These are phyloP conservation scores for Tricholoma terreum DNA, from an alignment of 768 basidiomycete genomes.

Conservation along the genomic window DNA sequence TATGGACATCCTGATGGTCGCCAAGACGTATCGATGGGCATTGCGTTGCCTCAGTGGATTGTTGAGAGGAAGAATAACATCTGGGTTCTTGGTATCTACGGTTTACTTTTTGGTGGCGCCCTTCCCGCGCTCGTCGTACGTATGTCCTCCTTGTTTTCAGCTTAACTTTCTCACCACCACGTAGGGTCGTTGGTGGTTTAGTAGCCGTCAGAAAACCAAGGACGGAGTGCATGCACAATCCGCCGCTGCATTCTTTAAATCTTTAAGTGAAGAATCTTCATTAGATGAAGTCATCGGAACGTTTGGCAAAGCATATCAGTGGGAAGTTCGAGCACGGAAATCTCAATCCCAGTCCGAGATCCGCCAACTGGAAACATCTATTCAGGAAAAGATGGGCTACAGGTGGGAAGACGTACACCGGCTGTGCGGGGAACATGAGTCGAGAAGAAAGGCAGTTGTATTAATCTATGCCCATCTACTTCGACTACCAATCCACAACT, in stretches of 20 bases:
- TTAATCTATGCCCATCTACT: slow-evolving; percentile 86
- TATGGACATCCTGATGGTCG: slow-evolving; percentile 97
- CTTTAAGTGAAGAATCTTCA: slow-evolving; percentile 73
- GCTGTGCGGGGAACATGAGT: slow-evolving; percentile 35
- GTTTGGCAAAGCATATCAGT: slow-evolving; percentile 62
- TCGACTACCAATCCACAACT: slow-evolving; percentile 53
- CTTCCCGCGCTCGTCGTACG: slow-evolving; percentile 81
- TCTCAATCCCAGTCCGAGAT: slow-evolving; percentile 36
- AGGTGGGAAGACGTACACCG: slow-evolving; percentile 54
- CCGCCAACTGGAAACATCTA: slow-evolving; percentile 47
- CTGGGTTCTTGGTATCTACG: slow-evolving; percentile 88
- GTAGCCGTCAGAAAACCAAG: slow-evolving; percentile 83
- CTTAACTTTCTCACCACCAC: neutral
- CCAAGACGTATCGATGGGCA: slow-evolving; percentile 92
- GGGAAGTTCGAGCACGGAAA: slow-evolving; percentile 43
- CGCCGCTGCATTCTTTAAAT: slow-evolving; percentile 86
- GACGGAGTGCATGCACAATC: slow-evolving; percentile 83
- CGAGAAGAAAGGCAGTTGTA: slow-evolving; percentile 56
- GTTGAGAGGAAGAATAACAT: slow-evolving; percentile 88
- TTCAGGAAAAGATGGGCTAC: slow-evolving; percentile 45
- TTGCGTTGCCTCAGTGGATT: slow-evolving; percentile 92
- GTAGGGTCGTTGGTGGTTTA: slow-evolving; percentile 96
- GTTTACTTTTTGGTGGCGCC: slow-evolving; percentile 79
- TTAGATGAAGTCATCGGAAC: slow-evolving; percentile 71
- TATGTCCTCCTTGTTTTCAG: slow-evolving; percentile 3